Base-by-base conservation (phyloP, 1,139 yeast genomes). In the Geotrichum phurueaensis region DNA sequence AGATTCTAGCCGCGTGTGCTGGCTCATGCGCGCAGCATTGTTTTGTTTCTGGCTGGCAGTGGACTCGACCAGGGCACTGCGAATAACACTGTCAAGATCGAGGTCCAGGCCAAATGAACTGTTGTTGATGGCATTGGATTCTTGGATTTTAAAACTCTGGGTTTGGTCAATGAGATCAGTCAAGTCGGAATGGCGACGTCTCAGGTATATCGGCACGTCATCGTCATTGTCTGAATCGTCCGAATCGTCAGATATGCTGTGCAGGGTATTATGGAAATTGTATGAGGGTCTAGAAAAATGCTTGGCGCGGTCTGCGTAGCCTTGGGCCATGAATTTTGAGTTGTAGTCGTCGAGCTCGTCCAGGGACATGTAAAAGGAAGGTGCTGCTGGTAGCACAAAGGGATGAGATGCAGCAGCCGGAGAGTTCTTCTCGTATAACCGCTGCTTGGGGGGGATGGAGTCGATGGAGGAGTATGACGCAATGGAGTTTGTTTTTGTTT, bases 21-120 rank as follows among this genome's bases (percentile, higher is more conserved):
- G 56, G 56, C 25, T 53, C 39, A 25, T 43, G n/a, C 20, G 39
- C 22, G 39, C 25, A 12, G 56, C 43, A 18, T 25, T 53, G 23
- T 45, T 29, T 18, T 43, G 50, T n/a, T 25, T 29, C 39, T 18
- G 18, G 22, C 15, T 53, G n/a, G 51, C 48, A 20, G 50, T 45
- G 23, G 56, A 53, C 51, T 43, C 56, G 7, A 53, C 56, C n/a
- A 53, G 51, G 6, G 58, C 58, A 25, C 49, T 49, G 33, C 58
- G 58, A 49, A 55, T 55, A 7, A 55, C 58, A 27, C 49, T 33
- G 36, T 55, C 58, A 20, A 55, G 53, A 36, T 55, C 58, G 23
- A 55, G 39, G 10, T n/a, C 27, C 48, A 55, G 31, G 25, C 33
- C 36, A 33, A 33, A 33, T 33, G 39, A 33, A 15, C 39, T 33